These are phyloP conservation scores for Coprinellus aureogranulatus DNA, from an alignment of 768 basidiomycete species.

Conservation along the genomic window DNA sequence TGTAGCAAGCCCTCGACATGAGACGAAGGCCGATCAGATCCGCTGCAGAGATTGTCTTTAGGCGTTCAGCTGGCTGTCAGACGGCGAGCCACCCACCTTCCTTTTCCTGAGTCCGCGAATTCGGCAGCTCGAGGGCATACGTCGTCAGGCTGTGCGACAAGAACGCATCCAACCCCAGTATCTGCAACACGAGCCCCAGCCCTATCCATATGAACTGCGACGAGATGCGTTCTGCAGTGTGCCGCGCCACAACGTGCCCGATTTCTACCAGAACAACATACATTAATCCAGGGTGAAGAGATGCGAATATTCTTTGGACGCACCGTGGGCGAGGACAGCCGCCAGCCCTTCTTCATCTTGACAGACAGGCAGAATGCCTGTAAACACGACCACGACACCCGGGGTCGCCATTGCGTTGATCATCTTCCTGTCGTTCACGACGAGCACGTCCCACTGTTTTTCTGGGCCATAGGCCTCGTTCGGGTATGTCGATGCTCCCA, in stretches of 20 bases:
- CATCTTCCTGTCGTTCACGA: slow-evolving; percentile 67
- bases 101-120: slow-evolving; percentile 75
- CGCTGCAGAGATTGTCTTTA: slow-evolving; percentile 44
- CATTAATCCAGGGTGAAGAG: neutral
- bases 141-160: slow-evolving; percentile 47
- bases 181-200: slow-evolving; percentile 40
- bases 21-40: slow-evolving; percentile 83
- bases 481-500: slow-evolving; percentile 18
- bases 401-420: slow-evolving; percentile 79
- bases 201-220: slow-evolving; percentile 41
- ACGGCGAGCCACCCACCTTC: slow-evolving; percentile 56
- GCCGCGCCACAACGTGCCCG: slow-evolving; percentile 30
- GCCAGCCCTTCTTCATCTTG: slow-evolving; percentile 80
- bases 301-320: slow-evolving; percentile 1
- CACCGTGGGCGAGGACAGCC: slow-evolving; percentile 82
- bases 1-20: slow-evolving; percentile 81
- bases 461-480: slow-evolving; percentile 29
- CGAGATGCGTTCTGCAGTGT: slow-evolving; percentile 54
- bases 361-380: slow-evolving; percentile 80
- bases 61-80: neutral
- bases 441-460: slow-evolving; percentile 67
- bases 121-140: slow-evolving; percentile 69
- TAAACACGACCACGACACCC: slow-evolving; percentile 84
- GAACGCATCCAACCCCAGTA: slow-evolving; percentile 56
- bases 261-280: neutral